Percentiles rank a stretch among this genome's conserved stretches.
These are phyloP conservation scores for Thozetella sp. DNA, from an alignment of 495 filamentous ascomycete genomes.

Conservation along the genomic window DNA sequence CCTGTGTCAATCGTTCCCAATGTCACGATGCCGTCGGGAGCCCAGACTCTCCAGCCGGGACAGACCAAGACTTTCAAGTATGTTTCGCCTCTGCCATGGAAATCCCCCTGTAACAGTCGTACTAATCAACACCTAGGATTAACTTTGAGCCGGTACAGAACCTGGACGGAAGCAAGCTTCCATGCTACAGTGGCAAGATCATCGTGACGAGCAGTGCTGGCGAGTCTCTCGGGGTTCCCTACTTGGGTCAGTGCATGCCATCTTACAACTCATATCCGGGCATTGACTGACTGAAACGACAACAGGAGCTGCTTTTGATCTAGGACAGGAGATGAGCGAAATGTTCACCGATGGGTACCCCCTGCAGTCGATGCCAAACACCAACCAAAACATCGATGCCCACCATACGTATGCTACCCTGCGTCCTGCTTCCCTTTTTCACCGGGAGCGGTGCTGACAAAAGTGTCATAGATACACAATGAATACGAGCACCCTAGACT, in stretches of 20 bases:
- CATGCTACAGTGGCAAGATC: constrained; percentile 37
- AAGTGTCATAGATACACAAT: neutral
- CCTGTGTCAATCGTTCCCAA: constrained; percentile 9
- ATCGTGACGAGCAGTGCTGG: constrained; percentile 25
- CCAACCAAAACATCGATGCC: neutral
- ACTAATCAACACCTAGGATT: constrained; percentile 16
- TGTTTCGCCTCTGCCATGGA: neutral
- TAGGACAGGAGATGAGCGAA: neutral
- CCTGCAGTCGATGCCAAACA: neutral
- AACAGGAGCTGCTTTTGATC: neutral
- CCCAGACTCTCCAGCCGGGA: constrained; percentile 13
- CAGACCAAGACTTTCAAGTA: constrained; percentile 14
- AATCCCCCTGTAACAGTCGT: neutral
- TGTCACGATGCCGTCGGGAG: constrained; percentile 6
- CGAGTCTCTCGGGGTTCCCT: constrained; percentile 32
- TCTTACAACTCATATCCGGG: neutral
- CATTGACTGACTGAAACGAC: neutral
- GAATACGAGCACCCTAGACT: neutral
- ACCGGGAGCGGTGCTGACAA: neutral
- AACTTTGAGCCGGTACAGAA: constrained; percentile 21
- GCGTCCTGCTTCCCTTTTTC: neutral
- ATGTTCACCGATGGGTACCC: neutral
- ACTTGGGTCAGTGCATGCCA: constrained; percentile 9
- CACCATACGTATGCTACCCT: neutral
- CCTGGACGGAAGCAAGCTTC: constrained; percentile 17